phyloP scores from a whole-genome alignment of 768 basidiomycete species.

The Boletus pseudo-olivaceus region DNA sequence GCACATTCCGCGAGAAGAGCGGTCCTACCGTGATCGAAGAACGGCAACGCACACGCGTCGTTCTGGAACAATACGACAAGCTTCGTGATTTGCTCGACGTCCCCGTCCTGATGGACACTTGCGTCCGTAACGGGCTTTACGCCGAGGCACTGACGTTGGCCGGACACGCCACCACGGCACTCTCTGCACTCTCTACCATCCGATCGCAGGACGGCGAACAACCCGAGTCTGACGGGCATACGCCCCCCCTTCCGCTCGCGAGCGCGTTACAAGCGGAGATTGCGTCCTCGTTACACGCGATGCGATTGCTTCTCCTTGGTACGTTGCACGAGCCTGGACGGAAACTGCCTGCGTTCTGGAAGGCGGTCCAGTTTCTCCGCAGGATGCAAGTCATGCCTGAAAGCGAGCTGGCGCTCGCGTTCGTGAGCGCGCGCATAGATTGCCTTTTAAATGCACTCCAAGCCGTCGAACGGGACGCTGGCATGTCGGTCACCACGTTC shows the following conservation, averaged over 20 bases:
- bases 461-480: slow-evolving; percentile 42
- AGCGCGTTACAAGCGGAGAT: slow-evolving; percentile 64
- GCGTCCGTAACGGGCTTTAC: slow-evolving; percentile 90
- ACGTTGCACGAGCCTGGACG: slow-evolving; percentile 77
- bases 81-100: slow-evolving; percentile 89
- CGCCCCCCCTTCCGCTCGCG: slow-evolving; percentile 23
- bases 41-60: slow-evolving; percentile 70
- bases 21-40: slow-evolving; percentile 65
- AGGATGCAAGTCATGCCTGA: slow-evolving; percentile 75
- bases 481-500: slow-evolving; percentile 30
- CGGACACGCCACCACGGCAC: slow-evolving; percentile 59
- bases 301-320: slow-evolving; percentile 74
- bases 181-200: slow-evolving; percentile 35
- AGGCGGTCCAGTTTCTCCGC: slow-evolving; percentile 82
- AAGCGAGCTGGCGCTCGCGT: slow-evolving; percentile 78
- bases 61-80: slow-evolving; percentile 94
- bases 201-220: slow-evolving; percentile 33
- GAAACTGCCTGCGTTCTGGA: slow-evolving; percentile 88
- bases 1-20: slow-evolving; percentile 68
- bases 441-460: slow-evolving; percentile 60
- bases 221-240: slow-evolving; percentile 43
- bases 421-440: slow-evolving; percentile 68
- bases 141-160: slow-evolving; percentile 86
- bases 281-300: slow-evolving; percentile 56
- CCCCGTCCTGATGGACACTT: slow-evolving; percentile 87